Conservation (phyloP, 2,329 filamentous ascomycete species). For the Pseudohalonectria lignicola region DNA sequence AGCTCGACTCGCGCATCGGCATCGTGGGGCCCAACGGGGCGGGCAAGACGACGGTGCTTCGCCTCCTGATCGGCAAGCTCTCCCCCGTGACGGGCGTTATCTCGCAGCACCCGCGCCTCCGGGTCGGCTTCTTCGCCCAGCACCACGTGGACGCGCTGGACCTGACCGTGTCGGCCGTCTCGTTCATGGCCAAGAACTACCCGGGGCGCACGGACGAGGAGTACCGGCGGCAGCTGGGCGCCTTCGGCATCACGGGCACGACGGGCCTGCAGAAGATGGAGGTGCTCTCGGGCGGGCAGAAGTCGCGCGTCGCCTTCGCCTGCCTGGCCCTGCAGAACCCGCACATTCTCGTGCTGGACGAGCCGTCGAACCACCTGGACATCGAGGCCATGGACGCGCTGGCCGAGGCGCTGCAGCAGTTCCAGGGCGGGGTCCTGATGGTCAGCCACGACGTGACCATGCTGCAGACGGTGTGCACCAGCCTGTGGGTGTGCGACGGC, state of each 20-base stretch:
- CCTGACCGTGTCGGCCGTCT: conserved; percentile 76
- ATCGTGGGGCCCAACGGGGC: conserved; percentile 99
- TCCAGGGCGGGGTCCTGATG: conserved; percentile 94
- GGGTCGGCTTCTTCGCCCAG: conserved; percentile 94
- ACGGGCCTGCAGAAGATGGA: conserved; percentile 96
- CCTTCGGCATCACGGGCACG: conserved; percentile 83
- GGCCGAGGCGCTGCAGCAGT: conserved; percentile 69
- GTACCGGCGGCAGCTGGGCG: conserved; percentile 88
- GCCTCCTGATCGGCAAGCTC: conserved; percentile 86
- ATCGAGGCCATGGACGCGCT: conserved; percentile 99
- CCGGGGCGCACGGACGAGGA: conserved; percentile 91
- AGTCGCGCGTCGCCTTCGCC: conserved; percentile 97
- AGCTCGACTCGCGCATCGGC: conserved; percentile 94
- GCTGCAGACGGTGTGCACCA: conserved; percentile 90
- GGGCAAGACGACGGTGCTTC: conserved; percentile 95
- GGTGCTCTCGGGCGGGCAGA: conserved; percentile 89
- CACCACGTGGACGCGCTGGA: conserved; percentile 97
- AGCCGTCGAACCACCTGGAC: conserved; percentile 96
- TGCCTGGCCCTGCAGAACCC: conserved; percentile 88
- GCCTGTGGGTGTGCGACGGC: conserved; percentile 90
- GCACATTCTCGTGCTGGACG: conserved; percentile 94
- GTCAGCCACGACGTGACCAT: conserved; percentile 99
- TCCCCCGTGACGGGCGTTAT: conserved; percentile 69
- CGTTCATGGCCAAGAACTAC: conserved; percentile 91
- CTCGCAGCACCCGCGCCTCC: conserved; percentile 75